Base-by-base conservation (phyloP, 768 basidiomycete species). In the Suillus alpinus region DNA sequence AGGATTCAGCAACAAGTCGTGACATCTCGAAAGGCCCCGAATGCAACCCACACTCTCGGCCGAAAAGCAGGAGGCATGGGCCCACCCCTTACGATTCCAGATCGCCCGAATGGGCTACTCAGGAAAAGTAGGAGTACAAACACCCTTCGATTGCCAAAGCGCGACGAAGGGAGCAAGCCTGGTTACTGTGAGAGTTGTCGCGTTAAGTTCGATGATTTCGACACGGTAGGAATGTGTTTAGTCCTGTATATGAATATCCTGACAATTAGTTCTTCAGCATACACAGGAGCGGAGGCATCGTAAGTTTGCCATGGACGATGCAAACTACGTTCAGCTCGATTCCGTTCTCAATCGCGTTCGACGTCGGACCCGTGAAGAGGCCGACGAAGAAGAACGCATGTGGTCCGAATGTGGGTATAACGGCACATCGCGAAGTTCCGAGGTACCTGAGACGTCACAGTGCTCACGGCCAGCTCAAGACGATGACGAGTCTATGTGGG, bases 141-240 rank as follows among this genome's bases (percentile, higher is more conserved):
- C 69, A 91, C 88, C 1, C 74, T 93, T 51, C 81, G 82, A 67
- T 77, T 91, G 59, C 86, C 90, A 8, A 87, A 85, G 69, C 86
- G 92, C 41, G 91, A 94, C 60, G 94, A 96, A 76, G 87, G 86
- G 18, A 86, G 83, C 63, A 98, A 97, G 68, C 90, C 95, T 5
- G 97, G 97, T 5, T 98, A 98, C 74, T 99, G 97, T 73, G 97
- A 99, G 75, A 95, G 94, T 71, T 99, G 97, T 73, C 84, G 96
- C 41, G 69, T 81, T 59, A 94, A 94, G 73, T 99, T 95, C 69
- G 87, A 89, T 0, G 89, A 96, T 73, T 96, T 98, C 67, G 83
- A 84, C 62, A 75, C 78, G 65, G 96, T 97, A 67, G 69, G 87
- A 29, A 29, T 26, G 80, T 41, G 29, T 31, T 61, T 26, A 57